Conservation (phyloP, 2,329 filamentous ascomycete species). For the Ophiostoma pallidulum region DNA sequence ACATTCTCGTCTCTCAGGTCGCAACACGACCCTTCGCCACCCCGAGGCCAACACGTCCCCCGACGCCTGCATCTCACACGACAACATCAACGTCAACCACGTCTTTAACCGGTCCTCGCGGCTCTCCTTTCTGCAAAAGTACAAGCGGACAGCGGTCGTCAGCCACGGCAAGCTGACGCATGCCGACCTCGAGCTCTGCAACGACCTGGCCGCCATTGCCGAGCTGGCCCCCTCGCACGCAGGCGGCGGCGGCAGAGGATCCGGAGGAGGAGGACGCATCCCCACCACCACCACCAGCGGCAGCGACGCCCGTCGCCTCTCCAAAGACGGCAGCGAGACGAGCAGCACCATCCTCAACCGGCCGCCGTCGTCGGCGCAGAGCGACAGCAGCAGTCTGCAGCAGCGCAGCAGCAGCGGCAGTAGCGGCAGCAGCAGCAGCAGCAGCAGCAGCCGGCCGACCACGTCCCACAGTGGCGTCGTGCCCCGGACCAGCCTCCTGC, state of each 20-base stretch:
- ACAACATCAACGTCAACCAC: slow-evolving; percentile 38
- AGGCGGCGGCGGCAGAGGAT: too few relatives aligned
- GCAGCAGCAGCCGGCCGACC: not conserved
- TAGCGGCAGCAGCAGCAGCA: not conserved
- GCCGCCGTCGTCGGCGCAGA: slow-evolving; percentile 14
- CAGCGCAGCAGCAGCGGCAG: not conserved
- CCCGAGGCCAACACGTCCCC: slow-evolving; percentile 51
- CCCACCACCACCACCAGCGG: slow-evolving; percentile 11
- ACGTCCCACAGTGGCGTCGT: not conserved
- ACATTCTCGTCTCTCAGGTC: slow-evolving; percentile 24
- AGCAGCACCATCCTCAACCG: slow-evolving; percentile 10
- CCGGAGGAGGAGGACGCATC: not conserved
- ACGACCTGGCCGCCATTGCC: slow-evolving; percentile 14
- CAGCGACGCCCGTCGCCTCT: too few relatives aligned
- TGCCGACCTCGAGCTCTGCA: slow-evolving; percentile 15
- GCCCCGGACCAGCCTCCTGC: slow-evolving; percentile 9
- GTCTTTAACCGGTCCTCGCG: slow-evolving; percentile 35
- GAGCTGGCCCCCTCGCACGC: too few relatives aligned
- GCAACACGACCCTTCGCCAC: slow-evolving; percentile 53
- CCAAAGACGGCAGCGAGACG: slow-evolving; percentile 32
- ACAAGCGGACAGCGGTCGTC: slow-evolving; percentile 38
- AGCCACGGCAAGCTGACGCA: slow-evolving; percentile 36
- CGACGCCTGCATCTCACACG: slow-evolving; percentile 46
- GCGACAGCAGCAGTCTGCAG: not conserved
- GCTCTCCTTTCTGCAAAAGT: slow-evolving; percentile 35